Percentiles rank a stretch among this genome's conserved stretches.
Conservation (phyloP, 129 eudicot genomes). For the Helichrysum umbraculigerum region DNA sequence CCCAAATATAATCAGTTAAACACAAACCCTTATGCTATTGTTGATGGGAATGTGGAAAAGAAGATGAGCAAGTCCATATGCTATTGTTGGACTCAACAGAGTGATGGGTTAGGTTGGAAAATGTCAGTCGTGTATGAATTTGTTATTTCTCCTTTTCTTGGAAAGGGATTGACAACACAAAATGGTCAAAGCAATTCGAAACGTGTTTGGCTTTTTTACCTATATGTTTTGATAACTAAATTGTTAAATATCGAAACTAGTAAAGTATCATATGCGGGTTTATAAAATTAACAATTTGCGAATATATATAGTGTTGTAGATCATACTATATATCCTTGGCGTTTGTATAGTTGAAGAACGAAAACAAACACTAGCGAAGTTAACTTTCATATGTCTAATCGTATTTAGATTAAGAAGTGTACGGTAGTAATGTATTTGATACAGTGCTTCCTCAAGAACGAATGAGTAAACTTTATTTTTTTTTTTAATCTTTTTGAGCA, state of each 20-base stretch:
- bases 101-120: slow-evolving; percentile 3
- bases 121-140: slow-evolving; percentile 4
- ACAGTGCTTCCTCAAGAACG: background rate
- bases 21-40: no score
- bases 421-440: background rate
- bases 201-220: background rate
- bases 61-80: background rate
- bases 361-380: background rate
- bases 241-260: background rate
- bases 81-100: background rate
- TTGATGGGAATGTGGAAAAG: background rate
- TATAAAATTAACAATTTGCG: no score
- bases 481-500: no score
- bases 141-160: slow-evolving; percentile 3
- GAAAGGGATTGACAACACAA: slow-evolving; percentile 4
- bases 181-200: slow-evolving; percentile 6
- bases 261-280: no score
- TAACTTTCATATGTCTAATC: background rate
- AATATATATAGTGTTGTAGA: no score
- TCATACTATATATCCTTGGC: no score
- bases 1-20: no score
- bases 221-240: no score
- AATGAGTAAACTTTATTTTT: background rate
- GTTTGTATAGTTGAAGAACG: background rate
- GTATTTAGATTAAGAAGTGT: background rate